Base-by-base conservation (phyloP, 306 rosid species). In the Luffa acutangula region DNA sequence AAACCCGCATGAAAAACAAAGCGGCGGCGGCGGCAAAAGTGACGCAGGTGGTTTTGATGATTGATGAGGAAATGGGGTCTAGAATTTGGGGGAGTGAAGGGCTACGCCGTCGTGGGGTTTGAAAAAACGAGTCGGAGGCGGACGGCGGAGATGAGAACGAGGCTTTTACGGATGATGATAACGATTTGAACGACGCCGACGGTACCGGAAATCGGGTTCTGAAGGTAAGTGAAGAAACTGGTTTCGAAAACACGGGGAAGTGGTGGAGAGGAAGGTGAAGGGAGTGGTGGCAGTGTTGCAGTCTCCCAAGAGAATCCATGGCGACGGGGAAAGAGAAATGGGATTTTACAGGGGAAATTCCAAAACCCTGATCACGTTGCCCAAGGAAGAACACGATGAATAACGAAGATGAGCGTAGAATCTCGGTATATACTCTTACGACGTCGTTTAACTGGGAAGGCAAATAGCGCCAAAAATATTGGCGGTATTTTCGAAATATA, bases 251-350 rank as follows among this genome's bases (percentile, higher is more conserved):
- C 2, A 88, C 81, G 34, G 88, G 85, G 81, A 80, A 86, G 81
- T 34, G 86, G 82, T 15, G 65, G 90, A 89, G 69, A 0, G 92
- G 83, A 74, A 87, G 84, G 70, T 42, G 81, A 66, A 89, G 83
- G 37, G 91, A 84, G 10, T 70, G 97, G 81, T 71, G 88, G 59
- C 52, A 73, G 83, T 66, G 86, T 6, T 74, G 85, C 1, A 88
- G 66, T 75, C 53, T 87, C 4, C 85, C 63, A 12, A 91, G 82
- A 70, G 93, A 80, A 62, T 81, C 92, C 98, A 95, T 95, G 75
- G 82, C n/a, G 9, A 8, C 1, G 62, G 45, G 45, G 20, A 80
- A 42, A 37, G 53, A 42, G 77, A 42, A 66, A 78, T 4, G 9
- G 75, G 57, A 67, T 43, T 36, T 7, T 76, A 41, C 79, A 41